Base-by-base conservation (phyloP, 306 rosid genomes). In the Cucurbita moschata region DNA sequence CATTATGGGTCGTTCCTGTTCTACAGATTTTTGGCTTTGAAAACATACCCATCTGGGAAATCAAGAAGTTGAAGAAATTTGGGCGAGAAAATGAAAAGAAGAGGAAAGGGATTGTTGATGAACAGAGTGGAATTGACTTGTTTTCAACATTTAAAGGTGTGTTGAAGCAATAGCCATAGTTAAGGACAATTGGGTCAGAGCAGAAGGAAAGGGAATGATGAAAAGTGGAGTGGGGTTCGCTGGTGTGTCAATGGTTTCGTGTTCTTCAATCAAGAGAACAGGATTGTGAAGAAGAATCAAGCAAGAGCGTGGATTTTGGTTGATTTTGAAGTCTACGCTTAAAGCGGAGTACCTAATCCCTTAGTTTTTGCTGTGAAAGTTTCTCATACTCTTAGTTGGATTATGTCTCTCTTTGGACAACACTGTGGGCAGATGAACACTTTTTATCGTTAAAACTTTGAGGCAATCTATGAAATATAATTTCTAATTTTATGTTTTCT, bases 1-100 rank as follows among this genome's bases (percentile, higher is more conserved):
- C 81, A 4, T 88, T 90, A 12, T 63, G 92, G 72, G 80, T 76
- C 74, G 79, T 59, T 76, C 81, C 84, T 6, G 87, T 49, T 87
- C 89, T 90, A 30, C 81, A 79, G 74, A 88, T 81, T 83, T 96
- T 85, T 23, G 40, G 88, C 77, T 81, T 82, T 57, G 82, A 54
- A 13, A 84, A 77, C 61, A 83, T 75, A 81, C 87, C 97, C 98
- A 87, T 90, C 75, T 76, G 72, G 74, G 1, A 10, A 70, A 78
- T 30, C 73, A n/a, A 68, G 19, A 10, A 44, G 30, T 55, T 75
- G 16, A 19, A 5, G 54, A 21, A 26, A 66, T 43, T 43, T 8
- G 80, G 65, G 56, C 0, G 9, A 66, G 21, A 62, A 8, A 16
- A 16, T 43, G 10, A 30, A 35, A 6, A 13, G 8, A 12, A 6